Base-by-base conservation (phyloP, 768 basidiomycete genomes). In the Sporobolomyces pararoseus region DNA sequence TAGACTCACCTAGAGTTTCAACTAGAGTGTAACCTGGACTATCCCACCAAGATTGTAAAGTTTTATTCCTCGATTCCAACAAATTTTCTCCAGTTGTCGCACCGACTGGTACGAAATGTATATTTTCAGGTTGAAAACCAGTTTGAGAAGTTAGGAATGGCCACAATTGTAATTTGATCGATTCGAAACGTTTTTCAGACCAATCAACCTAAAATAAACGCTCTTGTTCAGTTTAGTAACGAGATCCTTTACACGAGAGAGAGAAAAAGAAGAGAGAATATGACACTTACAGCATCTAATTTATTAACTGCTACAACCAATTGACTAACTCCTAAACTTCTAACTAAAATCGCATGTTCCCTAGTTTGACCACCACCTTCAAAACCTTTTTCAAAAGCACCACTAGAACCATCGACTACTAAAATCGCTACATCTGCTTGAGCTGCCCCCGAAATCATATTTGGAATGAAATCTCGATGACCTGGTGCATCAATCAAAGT, bases 401-500 rank as follows among this genome's bases (percentile, higher is more conserved):
- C 95, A 1, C 83, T 86, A 7, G 88, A 83, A 2, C 93, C 87
- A 78, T 96, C 96, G 32, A 99, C 87, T 5, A 98, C 94, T 27
- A 98, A 86, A 12, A 98, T 80, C 0, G 96, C 92, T 54, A 91
- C 91, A 75, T 98, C 96, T 0, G 95, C 96, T 79, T 97, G 96
- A 3, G 94, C 87, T 10, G 96, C 95, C 1, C 96, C 96, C 0
- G 94, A 97, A 61, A 99, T 99, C 95, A 98, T 98, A 78, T 98
- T 98, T 1, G 96, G 96, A 71, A 99, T 89, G 76, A 98, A 98
- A 77, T 99, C 96, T 73, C 87, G 89, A 80, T 99, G 96, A 0
- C 96, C 96, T 0, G 96, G 96, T 0, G 95, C 95, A 76, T 99
- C 96, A 35, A 99, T 85, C n/a, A 99, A 85, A 2, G 92, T 96